phyloP scores from a whole-genome alignment of 352 stramenopile genomes.

The Pythium coloratum region DNA sequence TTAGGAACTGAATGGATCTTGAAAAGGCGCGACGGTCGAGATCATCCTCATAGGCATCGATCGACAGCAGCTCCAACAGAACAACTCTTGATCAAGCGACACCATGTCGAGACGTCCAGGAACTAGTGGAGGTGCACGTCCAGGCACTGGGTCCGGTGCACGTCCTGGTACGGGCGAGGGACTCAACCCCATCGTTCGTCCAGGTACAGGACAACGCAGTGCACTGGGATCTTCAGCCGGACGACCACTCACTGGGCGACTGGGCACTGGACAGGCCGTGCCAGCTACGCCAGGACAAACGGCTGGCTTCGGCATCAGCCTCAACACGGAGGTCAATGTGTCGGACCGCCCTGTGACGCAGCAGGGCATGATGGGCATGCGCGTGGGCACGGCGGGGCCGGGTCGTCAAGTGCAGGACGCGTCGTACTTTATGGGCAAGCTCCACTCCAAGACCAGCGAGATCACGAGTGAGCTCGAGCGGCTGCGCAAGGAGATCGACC shows the following conservation, averaged over 20 bases:
- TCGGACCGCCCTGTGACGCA: constrained; percentile 91
- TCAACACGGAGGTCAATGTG: constrained; percentile 92
- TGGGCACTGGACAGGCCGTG: constrained; percentile 55
- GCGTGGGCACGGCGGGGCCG: constrained; percentile 60
- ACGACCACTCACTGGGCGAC: constrained; percentile 51
- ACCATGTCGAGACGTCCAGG: constrained; percentile 41
- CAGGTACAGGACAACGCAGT: constrained; percentile 53
- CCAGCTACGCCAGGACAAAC: constrained; percentile 69
- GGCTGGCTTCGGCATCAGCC: constrained; percentile 67
- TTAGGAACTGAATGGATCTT: constrained; percentile 6
- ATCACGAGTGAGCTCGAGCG: constrained; percentile 81
- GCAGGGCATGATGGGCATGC: constrained; percentile 93
- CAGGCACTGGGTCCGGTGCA: constrained; percentile 47
- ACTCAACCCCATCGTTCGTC: constrained; percentile 61
- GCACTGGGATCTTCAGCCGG: constrained; percentile 51
- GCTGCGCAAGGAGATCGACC: constrained; percentile 82
- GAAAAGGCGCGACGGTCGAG: constrained; percentile 20
- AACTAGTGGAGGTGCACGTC: constrained; percentile 57
- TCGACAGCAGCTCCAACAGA: not conserved
- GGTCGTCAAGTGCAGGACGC: constrained; percentile 86
- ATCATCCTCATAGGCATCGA: not conserved
- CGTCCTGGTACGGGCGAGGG: constrained; percentile 61
- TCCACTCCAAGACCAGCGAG: constrained; percentile 90
- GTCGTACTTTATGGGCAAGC: constrained; percentile 88
- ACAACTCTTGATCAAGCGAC: not conserved